Evolutionary conservation across 345 rosid genomes (phyloP), one percentile per base, ranked within the genome.

Genomic region (Pseudoturritis turrita): DNA sequence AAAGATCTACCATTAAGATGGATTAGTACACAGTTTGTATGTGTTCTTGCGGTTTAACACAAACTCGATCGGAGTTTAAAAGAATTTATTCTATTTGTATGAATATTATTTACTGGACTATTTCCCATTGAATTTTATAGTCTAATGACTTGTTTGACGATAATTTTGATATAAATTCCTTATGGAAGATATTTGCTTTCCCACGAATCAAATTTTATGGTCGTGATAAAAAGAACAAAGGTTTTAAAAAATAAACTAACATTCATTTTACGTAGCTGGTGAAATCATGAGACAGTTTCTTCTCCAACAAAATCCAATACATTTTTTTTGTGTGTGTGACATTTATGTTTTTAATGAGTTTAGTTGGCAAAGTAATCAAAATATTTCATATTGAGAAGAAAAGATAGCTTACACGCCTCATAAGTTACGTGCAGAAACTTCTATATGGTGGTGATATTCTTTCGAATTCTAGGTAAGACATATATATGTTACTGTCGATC

Each of bases 381-480:
- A 51, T 36, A 36, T 15, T 15, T 17, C 61, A 37, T 39, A 22
- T 14, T 25, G 14, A 52, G 49, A 12, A 54, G 22, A 54, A 13
- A 43, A 68, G 2, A 55, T 68, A 68, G 21, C 33, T 29, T 68
- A 29, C 63, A 68, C 53, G 72, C 29, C 47, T 50, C 23, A 65
- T 10, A 35, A 35, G 25, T 35, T 57, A 57, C 49, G 13, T 45
- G 28, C 57, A 45, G 10, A 70, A 58, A 25, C 50, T 23, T 58
- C 28, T 70, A 59, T 59, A 47, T 37, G 51, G 26, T 59, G 33
- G 67, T 25, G 26, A 45, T 69, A 58, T 58, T 57, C 35, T 57
- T 41, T 45, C 57, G 19, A 46, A 56, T 56, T 69, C 10, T 69
- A 44, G 73, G 55, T 69, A 21, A 58, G 54, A 54, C 23, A 58